phyloP scores from a whole-genome alignment of 2,329 filamentous ascomycete genomes.

The Ascochyta pisi region DNA sequence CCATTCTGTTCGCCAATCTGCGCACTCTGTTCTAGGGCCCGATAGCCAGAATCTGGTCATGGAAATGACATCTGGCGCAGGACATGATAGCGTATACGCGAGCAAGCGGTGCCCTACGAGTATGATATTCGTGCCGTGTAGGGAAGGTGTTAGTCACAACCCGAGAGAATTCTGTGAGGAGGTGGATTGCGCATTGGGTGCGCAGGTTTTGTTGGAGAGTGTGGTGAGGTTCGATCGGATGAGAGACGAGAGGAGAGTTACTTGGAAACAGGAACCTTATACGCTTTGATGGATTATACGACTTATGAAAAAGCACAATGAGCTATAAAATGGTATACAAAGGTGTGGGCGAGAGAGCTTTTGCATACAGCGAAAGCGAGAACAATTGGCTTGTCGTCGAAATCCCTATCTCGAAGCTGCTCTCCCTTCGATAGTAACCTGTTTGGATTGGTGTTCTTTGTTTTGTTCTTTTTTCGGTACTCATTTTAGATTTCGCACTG shows the following conservation, averaged over 20 bases:
- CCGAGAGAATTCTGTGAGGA: conserved; percentile 55
- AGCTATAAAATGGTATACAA: too few relatives aligned
- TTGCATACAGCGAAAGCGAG: too few relatives aligned
- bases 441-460: too few relatives aligned
- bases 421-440: too few relatives aligned
- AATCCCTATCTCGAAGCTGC: too few relatives aligned
- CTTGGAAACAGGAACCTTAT: conserved; percentile 42
- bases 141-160: conserved; percentile 58
- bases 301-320: not conserved
- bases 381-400: too few relatives aligned
- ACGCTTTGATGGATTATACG: conserved; percentile 12
- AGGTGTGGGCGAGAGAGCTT: too few relatives aligned
- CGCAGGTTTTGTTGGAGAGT: conserved; percentile 59
- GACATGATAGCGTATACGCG: conserved; percentile 63
- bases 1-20: conserved; percentile 66
- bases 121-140: conserved; percentile 58
- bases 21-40: conserved; percentile 63
- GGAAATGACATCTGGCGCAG: conserved; percentile 69
- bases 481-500: too few relatives aligned
- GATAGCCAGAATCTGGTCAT: conserved; percentile 60
- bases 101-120: conserved; percentile 55
- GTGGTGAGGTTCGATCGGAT: conserved; percentile 58
- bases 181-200: conserved; percentile 55
- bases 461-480: too few relatives aligned
- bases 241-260: conserved; percentile 46